Evolutionary conservation across 306 rosid species (phyloP), one percentile per base, ranked within the genome.

Genomic region (Citrullus amarus): DNA sequence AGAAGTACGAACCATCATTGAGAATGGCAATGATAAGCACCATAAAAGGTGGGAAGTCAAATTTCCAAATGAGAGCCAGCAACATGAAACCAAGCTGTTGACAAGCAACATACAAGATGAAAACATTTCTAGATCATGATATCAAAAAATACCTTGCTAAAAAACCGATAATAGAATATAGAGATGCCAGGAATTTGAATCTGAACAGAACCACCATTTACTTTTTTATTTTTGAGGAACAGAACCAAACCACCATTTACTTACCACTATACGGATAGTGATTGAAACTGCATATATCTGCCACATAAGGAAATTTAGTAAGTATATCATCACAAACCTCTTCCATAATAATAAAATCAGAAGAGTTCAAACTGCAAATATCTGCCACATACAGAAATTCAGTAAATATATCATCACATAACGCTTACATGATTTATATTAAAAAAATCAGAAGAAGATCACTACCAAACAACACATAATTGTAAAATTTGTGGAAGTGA

Each of bases 231-330:
- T 25, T 25, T 25, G 28, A 2, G 36, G 36, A 32, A 32, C 36
- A 32, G 36, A 32, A 32, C 74, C 80, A 84, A 83, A 62, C 74
- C 80, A 84, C 79, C 54, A 79, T 66, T 50, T 71, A 82, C 86
- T 83, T 89, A 94, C 98, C 92, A 95, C 98, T 55, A 92, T 95
- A 88, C 98, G 98, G 62, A 95, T 95, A 60, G 98, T 95, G 82
- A 95, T 95, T 48, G 98, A 95, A 71, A 95, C 98, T 43, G 98
- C 98, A 88, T 95, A 95, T 74, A 95, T 95, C 98, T 95, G 97
- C 82, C 82, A 60, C 38, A 30, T 30, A 44, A 20, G 54, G 78
- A 63, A 63, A 1, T 51, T 51, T 5, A 51, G n/a, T 4, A 14
- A 51, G 56, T 48, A 36, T 70, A 46, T 68, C 36, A 43, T 68